phyloP scores from a whole-genome alignment of 306 rosid genomes.

The Vachellia collinsii region DNA sequence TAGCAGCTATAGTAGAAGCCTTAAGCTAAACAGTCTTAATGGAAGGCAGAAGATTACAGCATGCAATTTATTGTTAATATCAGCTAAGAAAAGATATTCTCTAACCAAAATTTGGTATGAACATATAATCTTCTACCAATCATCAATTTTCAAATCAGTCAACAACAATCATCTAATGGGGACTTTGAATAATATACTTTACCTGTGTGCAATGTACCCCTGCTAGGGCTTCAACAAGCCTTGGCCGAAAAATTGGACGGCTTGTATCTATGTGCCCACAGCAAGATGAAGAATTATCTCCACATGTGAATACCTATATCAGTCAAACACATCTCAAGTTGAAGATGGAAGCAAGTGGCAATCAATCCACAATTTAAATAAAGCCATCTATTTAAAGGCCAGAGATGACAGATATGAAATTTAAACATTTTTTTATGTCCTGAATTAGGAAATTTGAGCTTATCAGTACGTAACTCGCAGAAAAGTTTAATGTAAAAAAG shows the following conservation, averaged over 20 bases:
- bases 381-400: constrained; percentile 25
- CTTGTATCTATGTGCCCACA: constrained; percentile 88
- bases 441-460: constrained; percentile 4
- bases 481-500: neutral
- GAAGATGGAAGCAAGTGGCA: constrained; percentile 24
- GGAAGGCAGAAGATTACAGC: neutral
- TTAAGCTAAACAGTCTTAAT: constrained; percentile 8
- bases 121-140: neutral
- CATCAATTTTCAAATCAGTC: constrained; percentile 14
- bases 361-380: constrained; percentile 20
- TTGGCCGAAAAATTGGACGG: constrained; percentile 83
- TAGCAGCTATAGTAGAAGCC: neutral
- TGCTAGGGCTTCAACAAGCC: constrained; percentile 79
- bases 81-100: neutral
- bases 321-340: constrained; percentile 19
- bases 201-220: constrained; percentile 91
- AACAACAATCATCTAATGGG: constrained; percentile 12
- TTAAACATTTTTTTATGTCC: neutral
- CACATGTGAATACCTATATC: constrained; percentile 85
- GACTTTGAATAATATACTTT: constrained; percentile 1
- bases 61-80: neutral
- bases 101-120: neutral
- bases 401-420: constrained; percentile 4
- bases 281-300: constrained; percentile 88
- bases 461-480: constrained; percentile 5